Percentiles rank a stretch among this genome's conserved stretches.
These are phyloP conservation scores for Camelina hispida DNA, from an alignment of 345 rosid species.

Conservation along the genomic window DNA sequence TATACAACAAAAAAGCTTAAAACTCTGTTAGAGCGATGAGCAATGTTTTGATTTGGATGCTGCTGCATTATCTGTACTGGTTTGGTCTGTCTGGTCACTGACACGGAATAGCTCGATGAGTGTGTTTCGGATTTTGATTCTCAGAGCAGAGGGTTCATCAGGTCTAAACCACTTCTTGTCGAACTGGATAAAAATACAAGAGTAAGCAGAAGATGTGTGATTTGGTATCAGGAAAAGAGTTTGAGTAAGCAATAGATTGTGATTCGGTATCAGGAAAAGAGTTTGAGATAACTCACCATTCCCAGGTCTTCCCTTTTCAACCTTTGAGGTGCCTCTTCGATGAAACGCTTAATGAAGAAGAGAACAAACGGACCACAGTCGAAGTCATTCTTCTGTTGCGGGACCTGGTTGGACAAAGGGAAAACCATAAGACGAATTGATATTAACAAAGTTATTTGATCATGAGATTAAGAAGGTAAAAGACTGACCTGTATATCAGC, in stretches of 20 bases:
- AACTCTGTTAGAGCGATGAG: constrained; percentile 19
- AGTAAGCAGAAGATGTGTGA: not conserved
- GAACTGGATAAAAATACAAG: constrained; percentile 53
- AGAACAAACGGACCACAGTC: constrained; percentile 96
- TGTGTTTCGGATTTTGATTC: constrained; percentile 61
- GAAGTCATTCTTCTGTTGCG: constrained; percentile 89
- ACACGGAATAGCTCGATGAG: constrained; percentile 58
- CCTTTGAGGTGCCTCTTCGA: constrained; percentile 83
- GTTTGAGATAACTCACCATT: constrained; percentile 57
- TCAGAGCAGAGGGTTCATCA: constrained; percentile 81
- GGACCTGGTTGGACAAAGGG: constrained; percentile 63
- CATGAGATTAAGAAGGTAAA: not conserved
- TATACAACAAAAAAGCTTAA: constrained; percentile 7
- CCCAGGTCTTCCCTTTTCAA: constrained; percentile 71
- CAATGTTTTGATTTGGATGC: constrained; percentile 26
- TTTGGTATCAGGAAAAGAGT: constrained; percentile 2
- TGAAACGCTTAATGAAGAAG: constrained; percentile 82
- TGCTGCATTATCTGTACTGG: not conserved
- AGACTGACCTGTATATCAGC: constrained; percentile 55
- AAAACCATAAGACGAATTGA: constrained; percentile 12
- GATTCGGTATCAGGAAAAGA: constrained; percentile 3
- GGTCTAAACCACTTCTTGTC: constrained; percentile 89
- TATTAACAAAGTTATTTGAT: not conserved
- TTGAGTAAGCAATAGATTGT: not conserved
- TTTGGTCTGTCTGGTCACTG: constrained; percentile 26